Conservation (phyloP, 345 rosid species). For the Eucalyptus sideroxylon region DNA sequence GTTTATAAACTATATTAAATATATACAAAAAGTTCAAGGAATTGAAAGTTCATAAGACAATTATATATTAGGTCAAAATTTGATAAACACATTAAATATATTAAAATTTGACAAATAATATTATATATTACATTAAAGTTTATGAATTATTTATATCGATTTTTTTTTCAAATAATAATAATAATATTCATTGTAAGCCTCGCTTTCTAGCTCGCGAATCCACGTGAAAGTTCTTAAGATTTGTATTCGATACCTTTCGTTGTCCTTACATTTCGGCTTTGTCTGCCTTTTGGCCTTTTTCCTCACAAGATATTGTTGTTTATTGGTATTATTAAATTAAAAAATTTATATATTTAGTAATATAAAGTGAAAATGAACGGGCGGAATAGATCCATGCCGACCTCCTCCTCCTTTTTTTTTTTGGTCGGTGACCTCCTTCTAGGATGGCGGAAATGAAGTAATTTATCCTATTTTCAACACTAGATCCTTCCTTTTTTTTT, state of each 20-base stretch:
- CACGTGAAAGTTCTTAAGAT: background rate
- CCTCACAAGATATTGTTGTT: background rate
- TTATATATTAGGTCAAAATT: too few species aligned
- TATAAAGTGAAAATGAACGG: background rate
- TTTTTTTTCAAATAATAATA: background rate
- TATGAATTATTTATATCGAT: background rate
- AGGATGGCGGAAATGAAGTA: background rate
- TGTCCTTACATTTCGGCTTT: background rate
- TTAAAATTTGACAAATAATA: too few species aligned
- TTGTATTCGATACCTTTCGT: background rate
- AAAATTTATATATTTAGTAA: accelerated
- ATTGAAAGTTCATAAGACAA: too few species aligned
- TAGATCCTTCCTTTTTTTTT: background rate
- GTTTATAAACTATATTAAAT: too few species aligned
- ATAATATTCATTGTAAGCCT: background rate
- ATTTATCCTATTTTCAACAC: background rate
- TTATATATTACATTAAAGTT: too few species aligned
- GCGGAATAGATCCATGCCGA: background rate
- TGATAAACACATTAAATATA: too few species aligned
- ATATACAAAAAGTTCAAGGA: too few species aligned
- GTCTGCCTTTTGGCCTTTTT: background rate
- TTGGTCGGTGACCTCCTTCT: background rate
- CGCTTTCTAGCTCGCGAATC: background rate
- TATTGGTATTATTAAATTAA: background rate
- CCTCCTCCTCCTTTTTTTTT: background rate